Conservation (phyloP, 2,329 filamentous ascomycete species). For the Neofusicoccum sp. region DNA sequence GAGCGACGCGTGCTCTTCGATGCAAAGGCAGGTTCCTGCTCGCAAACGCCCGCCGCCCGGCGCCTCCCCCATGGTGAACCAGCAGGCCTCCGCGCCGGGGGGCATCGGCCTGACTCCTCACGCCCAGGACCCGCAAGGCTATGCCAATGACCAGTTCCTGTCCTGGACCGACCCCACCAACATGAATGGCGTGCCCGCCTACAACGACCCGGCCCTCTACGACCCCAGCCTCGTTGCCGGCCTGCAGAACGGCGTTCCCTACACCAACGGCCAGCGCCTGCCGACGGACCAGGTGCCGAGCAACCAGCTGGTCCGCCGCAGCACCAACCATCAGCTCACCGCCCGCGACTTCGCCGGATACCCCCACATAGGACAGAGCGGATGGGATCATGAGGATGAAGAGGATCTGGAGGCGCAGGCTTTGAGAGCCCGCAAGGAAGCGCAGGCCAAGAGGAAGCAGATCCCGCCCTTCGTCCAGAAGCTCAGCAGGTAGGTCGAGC, state of each 20-base stretch:
- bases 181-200: slow-evolving; percentile 28
- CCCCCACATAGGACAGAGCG: slow-evolving; percentile 48
- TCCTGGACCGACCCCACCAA: slow-evolving; percentile 33
- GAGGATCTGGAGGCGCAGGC: slow-evolving; percentile 78
- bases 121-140: background rate
- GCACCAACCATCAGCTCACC: slow-evolving; percentile 48
- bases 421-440: slow-evolving; percentile 78
- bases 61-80: slow-evolving; percentile 62
- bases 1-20: background rate
- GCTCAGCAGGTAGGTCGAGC: slow-evolving; percentile 74
- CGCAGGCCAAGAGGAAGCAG: slow-evolving; percentile 86
- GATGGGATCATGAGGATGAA: slow-evolving; percentile 66
- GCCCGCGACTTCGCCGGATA: slow-evolving; percentile 25
- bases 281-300: slow-evolving; percentile 25
- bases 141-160: slow-evolving; percentile 34
- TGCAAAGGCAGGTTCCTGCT: slow-evolving; percentile 28
- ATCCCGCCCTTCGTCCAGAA: slow-evolving; percentile 99
- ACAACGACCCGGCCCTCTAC: slow-evolving; percentile 38
- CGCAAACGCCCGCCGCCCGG: slow-evolving; percentile 76
- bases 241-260: slow-evolving; percentile 21
- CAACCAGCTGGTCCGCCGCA: slow-evolving; percentile 47
- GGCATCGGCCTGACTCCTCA: slow-evolving; percentile 31
- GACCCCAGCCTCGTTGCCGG: slow-evolving; percentile 29
- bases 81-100: slow-evolving; percentile 32
- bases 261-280: slow-evolving; percentile 21